Conservation (phyloP, 441 rosid genomes). For the Raphanus hybrid region DNA sequence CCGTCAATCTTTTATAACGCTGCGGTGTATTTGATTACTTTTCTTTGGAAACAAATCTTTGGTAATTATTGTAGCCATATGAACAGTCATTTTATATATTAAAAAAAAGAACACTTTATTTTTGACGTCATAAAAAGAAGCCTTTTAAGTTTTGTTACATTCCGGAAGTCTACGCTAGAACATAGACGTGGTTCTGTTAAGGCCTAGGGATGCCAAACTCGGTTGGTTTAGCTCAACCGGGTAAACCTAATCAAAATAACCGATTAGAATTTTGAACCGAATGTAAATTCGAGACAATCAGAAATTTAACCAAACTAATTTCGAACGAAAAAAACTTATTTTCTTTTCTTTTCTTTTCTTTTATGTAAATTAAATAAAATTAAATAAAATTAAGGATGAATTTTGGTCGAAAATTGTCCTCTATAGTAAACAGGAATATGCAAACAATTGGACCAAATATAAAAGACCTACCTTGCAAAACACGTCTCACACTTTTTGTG, state of each 20-base stretch:
- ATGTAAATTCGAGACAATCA: not conserved
- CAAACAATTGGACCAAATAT: not conserved
- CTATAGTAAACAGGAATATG: not conserved
- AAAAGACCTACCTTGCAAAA: constrained; percentile 8
- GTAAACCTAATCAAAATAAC: not conserved
- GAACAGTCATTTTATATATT: no score
- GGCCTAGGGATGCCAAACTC: constrained; percentile 16
- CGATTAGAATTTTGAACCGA: not conserved
- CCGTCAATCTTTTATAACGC: not conserved
- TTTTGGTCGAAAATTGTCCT: not conserved
- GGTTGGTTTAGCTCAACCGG: not conserved
- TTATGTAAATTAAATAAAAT: not conserved
- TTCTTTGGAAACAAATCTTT: not conserved
- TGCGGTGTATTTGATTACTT: not conserved
- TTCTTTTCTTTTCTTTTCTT: not conserved
- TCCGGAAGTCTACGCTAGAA: not conserved
- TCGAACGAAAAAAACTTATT: not conserved
- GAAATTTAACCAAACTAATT: not conserved
- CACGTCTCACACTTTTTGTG: constrained; percentile 18
- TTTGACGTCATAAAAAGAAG: not conserved
- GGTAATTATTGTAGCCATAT: not conserved
- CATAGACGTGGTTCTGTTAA: not conserved
- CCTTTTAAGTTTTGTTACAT: not conserved
- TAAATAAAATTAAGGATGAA: not conserved
- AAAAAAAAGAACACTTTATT: not conserved